phyloP scores from a whole-genome alignment of 305 asterid species.

The Solanum aculeatissimum region DNA sequence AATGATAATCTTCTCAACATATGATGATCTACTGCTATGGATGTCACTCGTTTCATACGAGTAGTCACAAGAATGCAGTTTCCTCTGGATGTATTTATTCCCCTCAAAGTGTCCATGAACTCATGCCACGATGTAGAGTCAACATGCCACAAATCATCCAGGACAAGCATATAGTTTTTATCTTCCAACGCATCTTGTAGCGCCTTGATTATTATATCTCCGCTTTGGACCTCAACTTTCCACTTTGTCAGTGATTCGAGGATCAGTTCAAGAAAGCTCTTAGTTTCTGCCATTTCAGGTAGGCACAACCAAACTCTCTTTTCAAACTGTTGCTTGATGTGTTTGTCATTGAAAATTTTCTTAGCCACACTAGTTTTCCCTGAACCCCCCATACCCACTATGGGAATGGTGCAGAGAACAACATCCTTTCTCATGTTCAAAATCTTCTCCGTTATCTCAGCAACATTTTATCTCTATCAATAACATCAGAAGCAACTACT shows the following conservation, averaged over 20 bases:
- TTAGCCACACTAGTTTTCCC: not conserved
- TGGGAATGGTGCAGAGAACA: not conserved
- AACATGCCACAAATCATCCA: conserved; percentile 10
- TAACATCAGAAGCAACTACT: not conserved
- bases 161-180: not conserved
- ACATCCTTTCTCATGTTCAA: not conserved
- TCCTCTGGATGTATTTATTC: not conserved
- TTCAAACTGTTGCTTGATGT: not conserved
- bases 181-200: not conserved
- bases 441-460: not conserved
- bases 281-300: not conserved
- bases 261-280: not conserved
- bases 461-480: not conserved
- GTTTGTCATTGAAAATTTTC: not conserved
- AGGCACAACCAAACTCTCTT: conserved; percentile 1
- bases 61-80: not conserved
- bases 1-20: not conserved
- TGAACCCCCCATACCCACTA: not conserved
- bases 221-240: not conserved
- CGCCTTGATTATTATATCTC: not conserved
- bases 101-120: not conserved
- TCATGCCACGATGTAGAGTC: not conserved
- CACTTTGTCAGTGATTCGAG: not conserved
- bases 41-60: not conserved
- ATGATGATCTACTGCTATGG: not conserved